Conservation (phyloP, 352 stramenopile genomes). For the Globisporangium iwayamae region DNA sequence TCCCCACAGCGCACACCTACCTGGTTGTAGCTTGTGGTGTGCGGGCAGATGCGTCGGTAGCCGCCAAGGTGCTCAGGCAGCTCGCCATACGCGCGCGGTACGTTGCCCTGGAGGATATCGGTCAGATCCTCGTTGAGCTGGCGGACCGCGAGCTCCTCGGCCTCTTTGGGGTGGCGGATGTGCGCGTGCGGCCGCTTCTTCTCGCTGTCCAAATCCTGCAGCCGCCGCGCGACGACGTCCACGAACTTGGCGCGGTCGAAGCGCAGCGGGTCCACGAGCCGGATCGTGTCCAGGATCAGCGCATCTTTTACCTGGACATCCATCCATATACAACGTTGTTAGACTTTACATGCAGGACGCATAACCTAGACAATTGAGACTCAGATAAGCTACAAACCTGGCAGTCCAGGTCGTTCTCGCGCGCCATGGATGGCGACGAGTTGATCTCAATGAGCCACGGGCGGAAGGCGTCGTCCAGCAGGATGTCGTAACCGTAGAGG, state of each 20-base stretch:
- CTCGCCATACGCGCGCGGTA: conserved; percentile 63
- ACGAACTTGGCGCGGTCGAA: conserved; percentile 76
- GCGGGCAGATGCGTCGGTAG: conserved; percentile 57
- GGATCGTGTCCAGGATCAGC: conserved; percentile 86
- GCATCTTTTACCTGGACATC: conserved; percentile 82
- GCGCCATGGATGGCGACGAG: conserved; percentile 89
- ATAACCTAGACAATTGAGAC: conserved; percentile 26
- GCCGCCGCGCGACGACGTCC: conserved; percentile 58
- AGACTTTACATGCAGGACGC: not conserved
- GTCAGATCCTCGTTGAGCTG: conserved; percentile 74
- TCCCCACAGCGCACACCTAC: conserved; percentile 10
- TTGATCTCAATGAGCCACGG: conserved; percentile 97
- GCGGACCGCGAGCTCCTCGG: conserved; percentile 38
- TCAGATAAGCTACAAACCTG: conserved; percentile 15
- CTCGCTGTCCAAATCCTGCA: conserved; percentile 52
- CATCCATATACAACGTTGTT: not conserved
- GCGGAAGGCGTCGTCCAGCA: conserved; percentile 87
- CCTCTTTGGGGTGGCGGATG: conserved; percentile 44
- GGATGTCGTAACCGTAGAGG: conserved; percentile 94
- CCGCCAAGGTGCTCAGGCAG: conserved; percentile 52
- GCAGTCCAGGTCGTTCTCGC: conserved; percentile 84
- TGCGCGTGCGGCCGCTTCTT: conserved; percentile 57
- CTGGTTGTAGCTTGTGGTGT: conserved; percentile 72
- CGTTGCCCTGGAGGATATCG: conserved; percentile 47
- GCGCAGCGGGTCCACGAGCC: conserved; percentile 76